Evolutionary conservation across 1,139 yeast genomes (phyloP).

Genomic region (Kodamaea derodonti): DNA sequence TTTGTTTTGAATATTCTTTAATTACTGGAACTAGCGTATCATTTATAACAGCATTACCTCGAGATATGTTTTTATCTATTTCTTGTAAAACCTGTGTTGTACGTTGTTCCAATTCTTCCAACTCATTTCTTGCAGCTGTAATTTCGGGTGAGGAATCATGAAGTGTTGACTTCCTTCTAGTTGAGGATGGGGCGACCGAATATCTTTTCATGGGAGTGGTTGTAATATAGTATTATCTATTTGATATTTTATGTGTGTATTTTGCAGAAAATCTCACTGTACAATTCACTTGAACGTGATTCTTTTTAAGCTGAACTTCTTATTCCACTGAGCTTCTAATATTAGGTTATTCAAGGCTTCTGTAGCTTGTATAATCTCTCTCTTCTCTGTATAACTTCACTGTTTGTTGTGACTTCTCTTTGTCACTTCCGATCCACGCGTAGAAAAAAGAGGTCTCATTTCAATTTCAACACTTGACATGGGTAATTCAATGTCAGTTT

Average conservation of each 20-base stretch:
- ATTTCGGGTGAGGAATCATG: constrained; percentile 14
- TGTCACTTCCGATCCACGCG: background rate
- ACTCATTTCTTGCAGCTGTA: constrained; percentile 50
- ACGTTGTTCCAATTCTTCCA: constrained; percentile 76
- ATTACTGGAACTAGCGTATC: constrained; percentile 62
- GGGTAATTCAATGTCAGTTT: constrained; percentile 86
- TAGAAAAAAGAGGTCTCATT: background rate
- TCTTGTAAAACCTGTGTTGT: constrained; percentile 76
- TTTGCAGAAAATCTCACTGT: too few relatives aligned
- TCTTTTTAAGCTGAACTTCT: too few relatives aligned
- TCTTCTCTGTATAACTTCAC: background rate
- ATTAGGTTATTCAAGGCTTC: background rate
- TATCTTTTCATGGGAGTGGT: constrained; percentile 36
- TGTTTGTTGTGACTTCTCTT: background rate
- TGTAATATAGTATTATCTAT: too few relatives aligned
- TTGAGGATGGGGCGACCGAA: constrained; percentile 38
- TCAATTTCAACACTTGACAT: constrained; percentile 22
- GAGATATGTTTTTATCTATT: constrained; percentile 68
- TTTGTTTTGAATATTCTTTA: constrained; percentile 51
- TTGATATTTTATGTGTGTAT: background rate
- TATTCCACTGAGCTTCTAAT: too few relatives aligned
- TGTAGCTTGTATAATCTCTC: background rate
- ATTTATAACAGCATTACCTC: constrained; percentile 60
- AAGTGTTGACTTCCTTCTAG: constrained; percentile 34
- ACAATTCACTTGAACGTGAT: too few relatives aligned